Conservation (phyloP, 1,139 yeast genomes). For the Blastobotrys arbuscula region DNA sequence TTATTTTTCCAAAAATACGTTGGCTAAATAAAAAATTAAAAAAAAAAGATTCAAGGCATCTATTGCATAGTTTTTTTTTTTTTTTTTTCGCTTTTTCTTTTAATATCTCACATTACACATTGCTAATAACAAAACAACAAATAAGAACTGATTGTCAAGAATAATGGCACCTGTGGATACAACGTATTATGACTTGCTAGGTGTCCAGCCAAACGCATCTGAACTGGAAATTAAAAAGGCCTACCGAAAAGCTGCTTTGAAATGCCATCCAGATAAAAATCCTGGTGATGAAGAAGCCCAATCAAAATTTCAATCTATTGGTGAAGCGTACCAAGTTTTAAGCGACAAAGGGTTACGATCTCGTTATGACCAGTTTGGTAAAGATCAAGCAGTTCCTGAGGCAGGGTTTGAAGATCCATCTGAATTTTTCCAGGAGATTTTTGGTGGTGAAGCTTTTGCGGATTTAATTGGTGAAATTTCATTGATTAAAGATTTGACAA, state of each 20-base stretch:
- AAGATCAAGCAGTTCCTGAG: slow-evolving; percentile 73
- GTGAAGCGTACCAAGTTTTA: slow-evolving; percentile 44
- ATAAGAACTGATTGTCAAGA: too few species aligned
- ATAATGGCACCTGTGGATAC: slow-evolving; percentile 67
- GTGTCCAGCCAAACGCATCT: slow-evolving; percentile 64
- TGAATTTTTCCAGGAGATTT: slow-evolving; percentile 78
- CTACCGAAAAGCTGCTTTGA: slow-evolving; percentile 81
- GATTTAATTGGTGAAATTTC: slow-evolving; percentile 88
- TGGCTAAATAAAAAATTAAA: too few species aligned
- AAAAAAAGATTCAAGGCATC: too few species aligned
- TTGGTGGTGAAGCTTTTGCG: slow-evolving; percentile 89
- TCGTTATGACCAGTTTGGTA: slow-evolving; percentile 79
- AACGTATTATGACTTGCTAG: slow-evolving; percentile 75
- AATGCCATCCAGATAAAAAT: slow-evolving; percentile 92
- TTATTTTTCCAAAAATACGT: too few species aligned
- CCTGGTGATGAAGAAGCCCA: slow-evolving; percentile 85
- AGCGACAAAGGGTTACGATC: slow-evolving; percentile 68
- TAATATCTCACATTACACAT: background rate
- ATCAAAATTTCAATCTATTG: slow-evolving; percentile 44
- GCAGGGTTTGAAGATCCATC: slow-evolving; percentile 88
- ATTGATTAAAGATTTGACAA: slow-evolving; percentile 72
- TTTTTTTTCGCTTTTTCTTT: background rate
- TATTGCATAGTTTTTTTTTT: background rate
- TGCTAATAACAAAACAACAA: too few species aligned
- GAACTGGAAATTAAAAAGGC: slow-evolving; percentile 86